Evolutionary conservation across 1,139 yeast genomes (phyloP), one percentile per base, ranked within the genome.

Genomic region (Saccharomyces pastorianus): DNA sequence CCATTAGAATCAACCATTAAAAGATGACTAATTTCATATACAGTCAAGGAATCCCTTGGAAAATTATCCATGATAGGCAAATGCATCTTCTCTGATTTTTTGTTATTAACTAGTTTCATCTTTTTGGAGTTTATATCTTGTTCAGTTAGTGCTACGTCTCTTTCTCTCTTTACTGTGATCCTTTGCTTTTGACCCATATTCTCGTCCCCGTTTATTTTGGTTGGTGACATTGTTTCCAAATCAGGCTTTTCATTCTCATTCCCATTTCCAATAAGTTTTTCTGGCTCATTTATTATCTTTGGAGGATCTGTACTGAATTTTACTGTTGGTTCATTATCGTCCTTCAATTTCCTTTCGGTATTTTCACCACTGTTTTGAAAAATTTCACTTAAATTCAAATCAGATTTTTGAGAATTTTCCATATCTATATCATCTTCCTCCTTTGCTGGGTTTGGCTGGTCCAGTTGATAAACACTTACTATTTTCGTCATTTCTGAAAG

Each of bases 401-500:
- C 48, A 20, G 47, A 20, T 52, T 65, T 57, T 74, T 76, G n/a
- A 23, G 44, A 38, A 29, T 65, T 57, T 2, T 69, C 53, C 2
- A 73, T 72, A 52, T 66, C 64, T 2, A 60, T 60, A 1, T 70
- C 59, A 44, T 61, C 63, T 7, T 55, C 59, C 11, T 48, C 48
- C 9, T 55, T 57, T 20, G 26, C 44, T 20, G 44, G 20, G 7
- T 47, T 47, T 8, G 26, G 55, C 4, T 53, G 25, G 8, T 38
- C 46, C 31, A 55, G 47, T 47, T 66, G 76, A 49, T 64, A 75
- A 34, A 71, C 61, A 44, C 76, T 73, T 29, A 72, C 66, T 41
- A 73, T 70, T 66, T 71, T 72, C 0, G 76, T 72, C 69, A 73
- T 72, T 46, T 72, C 75, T 6, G 69, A 64, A 8, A 71, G 48